Conservation (phyloP, 305 asterid genomes). For the Solanum aculeatissimum region DNA sequence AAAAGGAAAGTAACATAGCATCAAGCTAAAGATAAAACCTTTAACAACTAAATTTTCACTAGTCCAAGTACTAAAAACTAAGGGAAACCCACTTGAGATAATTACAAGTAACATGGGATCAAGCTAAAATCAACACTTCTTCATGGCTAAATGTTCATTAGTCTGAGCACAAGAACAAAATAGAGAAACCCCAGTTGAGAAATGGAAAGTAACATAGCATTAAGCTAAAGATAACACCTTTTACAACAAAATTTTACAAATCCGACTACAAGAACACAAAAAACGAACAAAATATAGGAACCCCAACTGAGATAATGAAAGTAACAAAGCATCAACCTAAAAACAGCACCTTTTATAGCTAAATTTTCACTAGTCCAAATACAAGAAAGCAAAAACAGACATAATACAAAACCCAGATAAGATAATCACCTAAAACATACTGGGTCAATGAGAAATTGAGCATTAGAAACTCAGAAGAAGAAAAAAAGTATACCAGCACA, state of each 20-base stretch:
- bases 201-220: background rate
- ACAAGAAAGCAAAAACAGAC: background rate
- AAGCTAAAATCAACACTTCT: too few species aligned
- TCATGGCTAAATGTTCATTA: too few species aligned
- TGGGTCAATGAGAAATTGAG: slow-evolving; percentile 5
- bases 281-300: background rate
- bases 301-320: background rate
- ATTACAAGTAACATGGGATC: too few species aligned
- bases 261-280: background rate
- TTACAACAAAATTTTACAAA: background rate
- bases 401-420: background rate
- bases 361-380: background rate
- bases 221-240: background rate
- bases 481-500: slow-evolving; percentile 26
- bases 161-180: background rate
- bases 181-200: background rate
- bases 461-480: background rate
- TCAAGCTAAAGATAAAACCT: background rate
- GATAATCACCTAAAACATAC: background rate
- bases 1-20: background rate
- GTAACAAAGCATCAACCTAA: background rate
- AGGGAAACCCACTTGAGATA: too few species aligned
- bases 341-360: background rate
- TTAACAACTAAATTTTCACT: background rate
- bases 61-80: background rate